A percentile compares a stretch with the other conserved stretches of the same genome.
These are phyloP conservation scores for Heliamphora pulchella DNA, from an alignment of 179 eudicot genomes.

Conservation along the genomic window DNA sequence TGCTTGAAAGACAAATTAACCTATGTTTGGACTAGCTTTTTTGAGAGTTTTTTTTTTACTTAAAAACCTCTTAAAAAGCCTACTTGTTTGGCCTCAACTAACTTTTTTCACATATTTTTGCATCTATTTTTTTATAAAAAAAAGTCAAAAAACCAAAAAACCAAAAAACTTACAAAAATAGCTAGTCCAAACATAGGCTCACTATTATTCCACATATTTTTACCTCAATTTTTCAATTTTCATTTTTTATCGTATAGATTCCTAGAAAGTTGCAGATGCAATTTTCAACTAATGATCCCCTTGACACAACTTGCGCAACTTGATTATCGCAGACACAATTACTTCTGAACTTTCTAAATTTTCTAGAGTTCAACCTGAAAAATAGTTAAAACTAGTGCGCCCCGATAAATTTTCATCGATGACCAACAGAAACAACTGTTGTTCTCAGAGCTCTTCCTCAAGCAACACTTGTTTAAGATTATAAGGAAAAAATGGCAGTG, in stretches of 20 bases:
- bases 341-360: neutral
- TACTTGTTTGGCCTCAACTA: too few relatives aligned
- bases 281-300: slow-evolving; percentile 16
- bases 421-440: neutral
- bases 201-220: slow-evolving; percentile 16
- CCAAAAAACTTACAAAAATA: slow-evolving; percentile 9
- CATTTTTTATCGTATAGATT: slow-evolving; percentile 2
- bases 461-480: neutral
- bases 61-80: neutral
- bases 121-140: too few relatives aligned
- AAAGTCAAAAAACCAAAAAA: neutral
- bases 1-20: neutral
- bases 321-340: slow-evolving; percentile 9
- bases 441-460: neutral
- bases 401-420: neutral
- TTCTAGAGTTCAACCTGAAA: neutral
- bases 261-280: slow-evolving; percentile 14
- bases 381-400: neutral
- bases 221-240: neutral
- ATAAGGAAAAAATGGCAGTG: neutral
- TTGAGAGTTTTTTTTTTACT: neutral
- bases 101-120: too few relatives aligned
- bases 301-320: slow-evolving; percentile 16
- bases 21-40: too few relatives aligned
- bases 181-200: neutral